These are phyloP conservation scores for Hypomyces rosellus DNA, from an alignment of 2,329 filamentous ascomycete species.

Conservation along the genomic window DNA sequence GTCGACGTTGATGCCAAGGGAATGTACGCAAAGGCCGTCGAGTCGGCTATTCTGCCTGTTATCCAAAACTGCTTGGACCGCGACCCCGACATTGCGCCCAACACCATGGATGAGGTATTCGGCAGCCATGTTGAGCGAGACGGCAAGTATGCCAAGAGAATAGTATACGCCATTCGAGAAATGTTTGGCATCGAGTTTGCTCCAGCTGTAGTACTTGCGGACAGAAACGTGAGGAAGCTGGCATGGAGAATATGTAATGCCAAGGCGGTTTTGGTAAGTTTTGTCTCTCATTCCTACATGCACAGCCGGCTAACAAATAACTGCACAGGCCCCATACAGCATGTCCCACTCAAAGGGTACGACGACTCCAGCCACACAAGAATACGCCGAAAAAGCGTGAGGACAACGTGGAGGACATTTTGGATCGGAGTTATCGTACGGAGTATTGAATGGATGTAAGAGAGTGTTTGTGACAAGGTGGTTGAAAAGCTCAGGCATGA, in stretches of 20 bases:
- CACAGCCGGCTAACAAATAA: neutral
- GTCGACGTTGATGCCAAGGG: conserved; percentile 53
- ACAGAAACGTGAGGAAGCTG: conserved; percentile 83
- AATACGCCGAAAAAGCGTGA: conserved; percentile 22
- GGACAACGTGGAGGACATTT: neutral
- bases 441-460: neutral
- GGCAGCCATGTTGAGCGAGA: conserved; percentile 80
- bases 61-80: conserved; percentile 90
- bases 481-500: too few species aligned
- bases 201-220: conserved; percentile 82
- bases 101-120: conserved; percentile 71
- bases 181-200: conserved; percentile 98
- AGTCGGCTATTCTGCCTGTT: conserved; percentile 71
- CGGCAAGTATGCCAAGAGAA: conserved; percentile 78
- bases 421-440: neutral
- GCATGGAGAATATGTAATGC: conserved; percentile 95
- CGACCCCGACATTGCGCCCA: conserved; percentile 84
- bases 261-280: conserved; percentile 61
- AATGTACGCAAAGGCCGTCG: conserved; percentile 62
- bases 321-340: conserved; percentile 59
- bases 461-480: too few species aligned
- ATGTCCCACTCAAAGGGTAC: conserved; percentile 61
- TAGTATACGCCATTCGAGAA: conserved; percentile 89
- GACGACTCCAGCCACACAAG: conserved; percentile 48
- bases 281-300: neutral